These are phyloP conservation scores for Zoysia matrella DNA, from an alignment of 202 grass and related monocot species.

Conservation along the genomic window DNA sequence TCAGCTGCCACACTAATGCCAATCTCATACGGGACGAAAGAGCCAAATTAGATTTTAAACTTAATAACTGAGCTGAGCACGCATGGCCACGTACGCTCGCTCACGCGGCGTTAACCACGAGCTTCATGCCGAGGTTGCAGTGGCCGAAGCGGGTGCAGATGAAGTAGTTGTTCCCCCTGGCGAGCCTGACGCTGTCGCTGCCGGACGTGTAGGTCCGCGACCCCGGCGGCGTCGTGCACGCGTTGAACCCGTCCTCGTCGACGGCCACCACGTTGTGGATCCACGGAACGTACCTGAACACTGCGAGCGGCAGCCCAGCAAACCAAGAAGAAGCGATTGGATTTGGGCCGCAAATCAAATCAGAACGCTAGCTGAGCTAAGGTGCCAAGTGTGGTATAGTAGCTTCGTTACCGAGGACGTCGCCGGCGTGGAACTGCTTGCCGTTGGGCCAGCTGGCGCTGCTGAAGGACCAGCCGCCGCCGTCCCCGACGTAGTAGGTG, in stretches of 20 bases:
- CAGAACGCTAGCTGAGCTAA: neutral
- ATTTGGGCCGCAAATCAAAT: neutral
- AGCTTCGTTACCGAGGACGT: conserved; percentile 56
- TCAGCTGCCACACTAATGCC: neutral
- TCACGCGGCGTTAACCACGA: conserved; percentile 63
- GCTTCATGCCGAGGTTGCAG: conserved; percentile 67
- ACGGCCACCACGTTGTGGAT: conserved; percentile 77
- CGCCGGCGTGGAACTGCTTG: conserved; percentile 71
- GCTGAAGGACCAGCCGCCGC: conserved; percentile 54
- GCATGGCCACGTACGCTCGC: neutral
- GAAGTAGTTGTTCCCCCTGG: conserved; percentile 63
- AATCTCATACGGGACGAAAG: too few species aligned
- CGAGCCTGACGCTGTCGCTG: conserved; percentile 51
- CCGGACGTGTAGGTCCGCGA: conserved; percentile 53
- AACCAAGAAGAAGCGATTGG: neutral
- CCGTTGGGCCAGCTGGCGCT: conserved; percentile 53
- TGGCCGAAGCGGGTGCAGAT: conserved; percentile 63
- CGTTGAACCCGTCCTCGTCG: conserved; percentile 48
- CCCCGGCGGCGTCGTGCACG: conserved; percentile 42
- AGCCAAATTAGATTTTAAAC: neutral
- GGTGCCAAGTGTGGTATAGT: too few species aligned
- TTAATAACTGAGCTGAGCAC: neutral
- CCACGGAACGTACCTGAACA: conserved; percentile 61
- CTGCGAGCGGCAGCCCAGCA: too few species aligned
- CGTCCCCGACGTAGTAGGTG: conserved; percentile 61